Evolutionary conservation across 768 basidiomycete genomes (phyloP).

Genomic region (Krasilnikovozyma curviuscula): DNA sequence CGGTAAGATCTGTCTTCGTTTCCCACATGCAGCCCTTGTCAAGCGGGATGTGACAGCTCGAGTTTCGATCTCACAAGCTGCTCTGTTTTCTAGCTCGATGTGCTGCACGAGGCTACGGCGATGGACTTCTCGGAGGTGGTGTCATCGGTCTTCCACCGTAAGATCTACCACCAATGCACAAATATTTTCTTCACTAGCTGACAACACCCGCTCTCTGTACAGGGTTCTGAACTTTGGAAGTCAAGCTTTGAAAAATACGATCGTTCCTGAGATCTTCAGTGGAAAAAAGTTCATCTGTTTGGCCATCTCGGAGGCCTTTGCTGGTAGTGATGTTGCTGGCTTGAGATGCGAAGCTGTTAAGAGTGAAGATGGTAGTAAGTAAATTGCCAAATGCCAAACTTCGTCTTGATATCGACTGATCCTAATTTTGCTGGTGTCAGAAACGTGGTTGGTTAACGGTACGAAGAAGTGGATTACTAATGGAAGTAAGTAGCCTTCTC

Average conservation of each 20-base stretch:
- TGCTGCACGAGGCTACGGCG: constrained; percentile 57
- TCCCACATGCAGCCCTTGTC: too few species aligned
- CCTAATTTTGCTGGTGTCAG: constrained; percentile 15
- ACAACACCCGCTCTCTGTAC: too few species aligned
- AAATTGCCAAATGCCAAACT: constrained; percentile 4
- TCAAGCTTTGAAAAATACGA: constrained; percentile 42
- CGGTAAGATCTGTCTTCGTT: too few species aligned
- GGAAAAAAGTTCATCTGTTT: constrained; percentile 50
- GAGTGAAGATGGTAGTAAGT: constrained; percentile 47
- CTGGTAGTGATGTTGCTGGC: constrained; percentile 53
- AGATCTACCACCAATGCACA: too few species aligned
- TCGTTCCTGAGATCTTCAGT: constrained; percentile 50
- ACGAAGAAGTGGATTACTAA: constrained; percentile 51
- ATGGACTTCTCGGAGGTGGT: constrained; percentile 50
- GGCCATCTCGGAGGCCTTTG: constrained; percentile 76
- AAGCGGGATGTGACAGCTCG: too few species aligned
- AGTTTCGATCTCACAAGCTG: too few species aligned
- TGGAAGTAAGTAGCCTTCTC: constrained; percentile 30
- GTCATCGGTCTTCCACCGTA: constrained; percentile 71
- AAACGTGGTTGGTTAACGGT: constrained; percentile 68
- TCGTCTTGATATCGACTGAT: neutral
- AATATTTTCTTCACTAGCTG: too few species aligned
- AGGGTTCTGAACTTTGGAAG: constrained; percentile 71
- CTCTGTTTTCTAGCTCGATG: too few species aligned
- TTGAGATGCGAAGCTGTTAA: constrained; percentile 54